These are phyloP conservation scores for Ustilago trichophora DNA, from an alignment of 1,284 basidiomycete genomes.

Conservation along the genomic window DNA sequence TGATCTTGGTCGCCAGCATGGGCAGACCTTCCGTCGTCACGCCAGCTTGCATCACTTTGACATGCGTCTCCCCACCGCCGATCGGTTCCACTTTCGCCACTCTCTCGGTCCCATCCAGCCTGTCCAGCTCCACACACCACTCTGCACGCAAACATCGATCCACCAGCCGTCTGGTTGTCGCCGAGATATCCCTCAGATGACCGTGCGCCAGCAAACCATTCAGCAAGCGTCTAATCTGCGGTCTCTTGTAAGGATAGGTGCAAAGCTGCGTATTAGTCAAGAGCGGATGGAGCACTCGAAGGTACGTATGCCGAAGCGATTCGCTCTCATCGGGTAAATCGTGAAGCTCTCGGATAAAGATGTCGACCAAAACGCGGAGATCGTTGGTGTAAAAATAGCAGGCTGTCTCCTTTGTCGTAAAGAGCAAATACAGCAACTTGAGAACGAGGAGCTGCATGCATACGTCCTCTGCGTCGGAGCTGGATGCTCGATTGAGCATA, in stretches of 20 bases:
- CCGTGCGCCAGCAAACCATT: constrained; percentile 79
- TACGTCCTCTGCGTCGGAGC: constrained; percentile 76
- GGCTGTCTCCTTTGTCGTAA: constrained; percentile 89
- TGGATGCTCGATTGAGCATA: constrained; percentile 87
- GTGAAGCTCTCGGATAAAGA: constrained; percentile 88
- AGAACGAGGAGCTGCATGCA: constrained; percentile 94
- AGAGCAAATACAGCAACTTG: constrained; percentile 93
- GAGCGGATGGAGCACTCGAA: constrained; percentile 93
- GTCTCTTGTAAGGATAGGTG: constrained; percentile 84
- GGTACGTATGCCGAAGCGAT: constrained; percentile 95
- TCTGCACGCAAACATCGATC: constrained; percentile 85
- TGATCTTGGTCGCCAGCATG: constrained; percentile 31
- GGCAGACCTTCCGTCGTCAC: constrained; percentile 41
- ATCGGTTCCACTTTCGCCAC: constrained; percentile 42
- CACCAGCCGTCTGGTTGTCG: constrained; percentile 90
- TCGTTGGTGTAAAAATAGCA: constrained; percentile 99
- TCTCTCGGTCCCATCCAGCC: constrained; percentile 35
- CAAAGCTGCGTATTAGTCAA: constrained; percentile 92
- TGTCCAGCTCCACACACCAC: constrained; percentile 74
- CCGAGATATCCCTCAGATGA: constrained; percentile 74
- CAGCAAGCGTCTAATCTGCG: constrained; percentile 85
- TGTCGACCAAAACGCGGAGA: constrained; percentile 91
- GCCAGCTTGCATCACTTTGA: constrained; percentile 35
- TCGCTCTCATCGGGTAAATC: constrained; percentile 93
- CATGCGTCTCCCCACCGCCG: constrained; percentile 40